Evolutionary conservation across 2,329 filamentous ascomycete genomes (phyloP).

Genomic region (Ceratocystis lukuohia): DNA sequence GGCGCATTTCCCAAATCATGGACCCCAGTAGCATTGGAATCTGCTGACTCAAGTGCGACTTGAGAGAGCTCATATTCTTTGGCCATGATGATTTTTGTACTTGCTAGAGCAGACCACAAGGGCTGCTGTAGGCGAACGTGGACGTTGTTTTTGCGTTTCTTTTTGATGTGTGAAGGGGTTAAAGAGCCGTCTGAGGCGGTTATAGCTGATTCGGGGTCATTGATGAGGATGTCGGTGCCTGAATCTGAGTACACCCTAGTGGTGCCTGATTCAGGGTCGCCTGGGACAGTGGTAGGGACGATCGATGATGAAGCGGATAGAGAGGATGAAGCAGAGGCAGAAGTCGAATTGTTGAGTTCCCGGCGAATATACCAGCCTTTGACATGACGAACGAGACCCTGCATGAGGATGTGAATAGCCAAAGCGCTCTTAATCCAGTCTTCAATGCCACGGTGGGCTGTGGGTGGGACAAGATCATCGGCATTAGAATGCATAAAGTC

Average conservation of each 20-base stretch:
- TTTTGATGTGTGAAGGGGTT: constrained; percentile 42
- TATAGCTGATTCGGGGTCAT: constrained; percentile 26
- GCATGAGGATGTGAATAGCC: constrained; percentile 61
- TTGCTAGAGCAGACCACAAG: constrained; percentile 85
- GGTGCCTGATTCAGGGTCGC: constrained; percentile 21
- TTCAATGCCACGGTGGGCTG: constrained; percentile 6
- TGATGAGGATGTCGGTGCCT: constrained; percentile 17
- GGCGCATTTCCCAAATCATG: constrained; percentile 65
- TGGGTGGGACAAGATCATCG: not conserved
- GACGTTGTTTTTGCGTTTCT: constrained; percentile 79
- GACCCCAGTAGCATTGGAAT: constrained; percentile 61
- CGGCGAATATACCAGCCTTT: constrained; percentile 53
- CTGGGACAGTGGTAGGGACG: constrained; percentile 24
- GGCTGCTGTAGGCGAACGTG: constrained; percentile 84
- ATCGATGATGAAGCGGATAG: not conserved
- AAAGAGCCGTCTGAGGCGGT: constrained; percentile 22
- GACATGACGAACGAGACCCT: constrained; percentile 58
- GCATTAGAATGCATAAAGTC: constrained; percentile 16
- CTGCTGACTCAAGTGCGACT: constrained; percentile 57
- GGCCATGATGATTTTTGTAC: constrained; percentile 90
- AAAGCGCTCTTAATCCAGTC: constrained; percentile 52
- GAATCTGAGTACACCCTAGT: constrained; percentile 11
- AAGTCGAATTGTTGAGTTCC: constrained; percentile 37
- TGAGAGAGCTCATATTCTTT: constrained; percentile 81
- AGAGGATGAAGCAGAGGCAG: constrained; percentile 18